Evolutionary conservation across 176 grass and related monocot species (phyloP).

Genomic region (Zoysia japonica): DNA sequence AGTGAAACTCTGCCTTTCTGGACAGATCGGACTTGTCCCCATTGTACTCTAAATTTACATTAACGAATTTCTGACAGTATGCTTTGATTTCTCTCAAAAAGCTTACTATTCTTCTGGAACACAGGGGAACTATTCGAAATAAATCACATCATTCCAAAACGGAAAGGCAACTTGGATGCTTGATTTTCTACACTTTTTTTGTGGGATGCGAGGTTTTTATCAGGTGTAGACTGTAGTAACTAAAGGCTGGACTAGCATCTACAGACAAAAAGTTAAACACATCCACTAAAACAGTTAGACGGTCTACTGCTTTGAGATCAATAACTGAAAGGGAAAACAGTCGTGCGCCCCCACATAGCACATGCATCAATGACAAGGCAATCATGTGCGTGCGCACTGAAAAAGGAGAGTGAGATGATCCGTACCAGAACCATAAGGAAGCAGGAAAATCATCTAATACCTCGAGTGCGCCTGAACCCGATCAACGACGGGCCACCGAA

Average conservation of each 20-base stretch:
- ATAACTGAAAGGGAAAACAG: background rate
- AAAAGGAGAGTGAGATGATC: background rate
- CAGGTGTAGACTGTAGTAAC: background rate
- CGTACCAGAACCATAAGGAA: background rate
- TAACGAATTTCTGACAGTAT: background rate
- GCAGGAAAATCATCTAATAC: conserved; percentile 45
- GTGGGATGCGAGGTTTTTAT: too few relatives aligned
- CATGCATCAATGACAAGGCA: conserved; percentile 9
- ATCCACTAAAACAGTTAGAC: background rate
- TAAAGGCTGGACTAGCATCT: conserved; percentile 1
- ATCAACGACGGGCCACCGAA: background rate
- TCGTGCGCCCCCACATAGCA: background rate
- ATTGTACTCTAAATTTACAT: background rate
- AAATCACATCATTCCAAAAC: background rate
- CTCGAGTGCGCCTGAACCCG: background rate
- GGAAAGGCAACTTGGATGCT: background rate
- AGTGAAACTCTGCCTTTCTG: background rate
- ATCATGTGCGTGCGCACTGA: background rate
- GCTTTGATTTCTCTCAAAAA: background rate
- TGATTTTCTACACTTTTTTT: too few relatives aligned
- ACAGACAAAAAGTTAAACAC: background rate
- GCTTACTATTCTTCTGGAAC: background rate
- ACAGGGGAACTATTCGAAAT: background rate
- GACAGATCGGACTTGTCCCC: background rate
- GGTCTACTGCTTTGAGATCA: background rate